Evolutionary conservation across 169 alveolate genomes (phyloP).

Genomic region (Plasmodium relictum): DNA sequence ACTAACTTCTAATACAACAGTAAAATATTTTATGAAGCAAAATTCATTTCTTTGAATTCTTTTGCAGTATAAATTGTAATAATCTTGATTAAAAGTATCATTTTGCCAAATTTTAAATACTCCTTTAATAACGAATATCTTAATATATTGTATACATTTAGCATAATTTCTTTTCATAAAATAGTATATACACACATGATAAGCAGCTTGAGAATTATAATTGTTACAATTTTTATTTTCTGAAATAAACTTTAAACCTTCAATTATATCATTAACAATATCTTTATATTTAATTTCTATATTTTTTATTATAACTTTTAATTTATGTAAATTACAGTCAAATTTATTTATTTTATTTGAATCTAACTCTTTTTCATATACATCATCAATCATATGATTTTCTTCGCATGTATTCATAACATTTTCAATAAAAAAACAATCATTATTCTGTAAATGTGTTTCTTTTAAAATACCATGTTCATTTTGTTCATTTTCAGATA

Average conservation of each 20-base stretch:
- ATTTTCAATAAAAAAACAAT: background rate
- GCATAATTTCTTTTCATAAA: conserved; percentile 50
- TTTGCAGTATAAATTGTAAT: conserved; percentile 53
- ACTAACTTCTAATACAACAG: conserved; percentile 49
- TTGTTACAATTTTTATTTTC: conserved; percentile 66
- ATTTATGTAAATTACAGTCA: conserved; percentile 12
- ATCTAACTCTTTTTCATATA: conserved; percentile 27
- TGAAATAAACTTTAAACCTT: conserved; percentile 55
- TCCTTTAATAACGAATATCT: conserved; percentile 44
- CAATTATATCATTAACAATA: conserved; percentile 70
- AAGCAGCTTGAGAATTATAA: conserved; percentile 72
- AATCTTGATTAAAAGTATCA: conserved; percentile 49
- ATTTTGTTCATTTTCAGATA: background rate
- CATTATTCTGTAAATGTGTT: background rate
- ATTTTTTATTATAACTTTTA: conserved; percentile 65
- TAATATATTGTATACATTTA: conserved; percentile 49
- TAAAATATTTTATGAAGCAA: conserved; percentile 47
- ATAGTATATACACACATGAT: conserved; percentile 59
- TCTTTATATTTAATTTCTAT: conserved; percentile 63
- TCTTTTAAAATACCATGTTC: background rate
- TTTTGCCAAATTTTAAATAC: conserved; percentile 51
- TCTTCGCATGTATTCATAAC: background rate
- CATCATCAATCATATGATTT: background rate
- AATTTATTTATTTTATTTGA: conserved; percentile 29
- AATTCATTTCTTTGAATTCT: conserved; percentile 67